Percentiles rank a stretch among this genome's conserved stretches.
These are phyloP conservation scores for Entamoeba dispar DNA, from an alignment of 208 protist genomes.

Conservation along the genomic window DNA sequence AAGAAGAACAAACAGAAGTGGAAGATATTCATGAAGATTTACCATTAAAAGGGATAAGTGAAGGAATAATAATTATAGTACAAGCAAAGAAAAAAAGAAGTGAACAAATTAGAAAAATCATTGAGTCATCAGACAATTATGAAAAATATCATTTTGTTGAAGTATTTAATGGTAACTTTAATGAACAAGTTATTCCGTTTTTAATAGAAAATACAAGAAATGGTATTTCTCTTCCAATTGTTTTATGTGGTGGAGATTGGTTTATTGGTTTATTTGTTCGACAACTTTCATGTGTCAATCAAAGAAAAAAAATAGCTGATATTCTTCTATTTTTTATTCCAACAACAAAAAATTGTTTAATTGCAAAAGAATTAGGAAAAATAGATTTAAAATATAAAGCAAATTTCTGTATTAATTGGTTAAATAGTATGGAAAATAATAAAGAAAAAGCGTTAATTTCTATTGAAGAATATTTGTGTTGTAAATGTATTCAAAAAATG, in stretches of 20 bases:
- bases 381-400: background rate
- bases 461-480: background rate
- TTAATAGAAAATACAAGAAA: background rate
- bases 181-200: background rate
- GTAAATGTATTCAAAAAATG: background rate
- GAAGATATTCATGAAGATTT: background rate
- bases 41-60: background rate
- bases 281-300: background rate
- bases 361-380: background rate
- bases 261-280: background rate
- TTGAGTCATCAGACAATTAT: background rate
- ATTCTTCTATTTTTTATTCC: background rate
- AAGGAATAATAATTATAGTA: background rate
- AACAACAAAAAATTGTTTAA: background rate
- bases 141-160: background rate
- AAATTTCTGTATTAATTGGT: background rate
- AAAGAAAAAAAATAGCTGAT: background rate
- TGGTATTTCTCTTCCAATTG: background rate
- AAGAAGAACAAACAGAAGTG: background rate
- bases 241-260: background rate
- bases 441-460: background rate
- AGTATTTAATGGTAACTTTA: background rate
- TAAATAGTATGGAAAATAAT: background rate
- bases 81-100: background rate
- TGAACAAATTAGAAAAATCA: background rate